phyloP scores from a whole-genome alignment of 1,139 yeast species.

The Candida buenavistaensis region DNA sequence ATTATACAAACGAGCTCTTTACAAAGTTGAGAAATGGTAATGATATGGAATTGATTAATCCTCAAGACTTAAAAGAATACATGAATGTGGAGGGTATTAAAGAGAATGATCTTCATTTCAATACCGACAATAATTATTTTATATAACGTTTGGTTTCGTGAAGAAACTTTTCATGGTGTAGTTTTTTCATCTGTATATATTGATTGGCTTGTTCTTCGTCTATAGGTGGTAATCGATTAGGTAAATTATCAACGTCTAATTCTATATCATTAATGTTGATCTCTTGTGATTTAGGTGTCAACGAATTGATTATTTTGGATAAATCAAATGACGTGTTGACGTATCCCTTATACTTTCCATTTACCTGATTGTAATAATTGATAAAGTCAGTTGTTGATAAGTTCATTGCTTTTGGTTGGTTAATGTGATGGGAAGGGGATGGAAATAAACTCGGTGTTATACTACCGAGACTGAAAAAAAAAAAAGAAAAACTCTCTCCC shows the following conservation, averaged over 20 bases:
- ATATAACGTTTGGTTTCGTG: constrained; percentile 6
- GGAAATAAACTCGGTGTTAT: too few species aligned
- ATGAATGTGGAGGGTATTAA: constrained; percentile 14
- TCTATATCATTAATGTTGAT: constrained; percentile 4
- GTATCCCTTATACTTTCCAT: too few species aligned
- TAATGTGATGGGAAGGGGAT: too few species aligned
- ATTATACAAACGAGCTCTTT: constrained; percentile 14
- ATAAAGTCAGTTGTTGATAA: too few species aligned
- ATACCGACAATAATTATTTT: constrained; percentile 13
- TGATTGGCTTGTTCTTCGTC: constrained; percentile 1
- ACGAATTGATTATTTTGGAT: too few species aligned
- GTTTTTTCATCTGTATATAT: constrained; percentile 1
- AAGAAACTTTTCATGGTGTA: constrained; percentile 4
- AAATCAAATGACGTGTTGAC: too few species aligned
- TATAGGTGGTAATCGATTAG: neutral
- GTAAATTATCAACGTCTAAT: constrained; percentile 5
- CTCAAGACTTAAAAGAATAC: constrained; percentile 23
- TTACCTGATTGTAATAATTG: too few species aligned
- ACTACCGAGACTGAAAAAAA: too few species aligned
- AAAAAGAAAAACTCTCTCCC: too few species aligned
- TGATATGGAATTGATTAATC: constrained; percentile 4
- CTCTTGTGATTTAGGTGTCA: neutral
- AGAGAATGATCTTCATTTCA: constrained; percentile 7
- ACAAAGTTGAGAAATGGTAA: constrained; percentile 7
- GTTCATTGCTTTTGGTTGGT: too few species aligned